These are phyloP conservation scores for Naegleria fowleri DNA, from an alignment of 208 protist genomes.

Conservation along the genomic window DNA sequence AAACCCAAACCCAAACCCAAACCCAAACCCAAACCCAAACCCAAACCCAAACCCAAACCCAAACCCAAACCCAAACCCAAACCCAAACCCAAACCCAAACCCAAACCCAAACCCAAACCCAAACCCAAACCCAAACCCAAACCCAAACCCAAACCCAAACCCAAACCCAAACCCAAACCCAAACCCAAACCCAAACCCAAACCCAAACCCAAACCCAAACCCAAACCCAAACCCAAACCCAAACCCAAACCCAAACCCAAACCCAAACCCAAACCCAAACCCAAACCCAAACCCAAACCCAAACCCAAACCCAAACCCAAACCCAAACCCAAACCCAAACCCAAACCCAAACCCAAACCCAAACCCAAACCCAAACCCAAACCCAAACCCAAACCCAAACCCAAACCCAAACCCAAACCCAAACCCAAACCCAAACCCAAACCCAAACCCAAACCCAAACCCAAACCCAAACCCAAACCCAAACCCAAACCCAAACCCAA, in stretches of 20 bases:
- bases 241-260: neutral
- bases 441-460: too few species aligned
- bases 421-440: too few species aligned
- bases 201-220: neutral
- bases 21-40: neutral
- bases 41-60: neutral
- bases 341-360: too few species aligned
- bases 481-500: too few species aligned
- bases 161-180: neutral
- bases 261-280: neutral
- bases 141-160: neutral
- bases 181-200: neutral
- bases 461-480: too few species aligned
- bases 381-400: too few species aligned
- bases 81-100: neutral
- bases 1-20: neutral
- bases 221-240: neutral
- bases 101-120: neutral
- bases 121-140: neutral
- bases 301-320: neutral
- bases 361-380: too few species aligned
- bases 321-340: neutral
- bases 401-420: too few species aligned
- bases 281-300: neutral
- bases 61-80: neutral